A percentile compares a stretch with the other conserved stretches of the same genome.
phyloP scores from a whole-genome alignment of 768 basidiomycete genomes.

The Lactarius sanguifluus region DNA sequence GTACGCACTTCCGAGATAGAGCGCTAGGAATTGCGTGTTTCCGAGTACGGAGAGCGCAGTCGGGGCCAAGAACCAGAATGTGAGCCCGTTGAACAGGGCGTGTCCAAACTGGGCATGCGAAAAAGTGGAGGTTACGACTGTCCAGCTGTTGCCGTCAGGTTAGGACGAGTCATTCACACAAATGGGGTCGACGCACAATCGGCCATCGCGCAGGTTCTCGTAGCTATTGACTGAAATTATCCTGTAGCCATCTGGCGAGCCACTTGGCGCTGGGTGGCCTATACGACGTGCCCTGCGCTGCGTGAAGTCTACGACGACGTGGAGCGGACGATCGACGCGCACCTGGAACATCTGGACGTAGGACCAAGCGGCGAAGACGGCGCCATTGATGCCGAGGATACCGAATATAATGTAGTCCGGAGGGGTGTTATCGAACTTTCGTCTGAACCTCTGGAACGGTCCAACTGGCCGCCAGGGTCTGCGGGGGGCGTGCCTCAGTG shows the following conservation, averaged over 20 bases:
- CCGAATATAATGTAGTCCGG: conserved; percentile 55
- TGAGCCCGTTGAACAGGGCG: conserved; percentile 73
- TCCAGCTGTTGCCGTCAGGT: conserved; percentile 53
- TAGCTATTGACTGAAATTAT: conserved; percentile 66
- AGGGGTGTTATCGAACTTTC: conserved; percentile 54
- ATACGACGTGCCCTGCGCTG: conserved; percentile 18
- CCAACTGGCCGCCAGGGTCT: conserved; percentile 12
- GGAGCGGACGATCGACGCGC: conserved; percentile 30
- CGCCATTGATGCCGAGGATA: conserved; percentile 62
- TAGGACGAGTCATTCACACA: not conserved
- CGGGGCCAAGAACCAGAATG: conserved; percentile 74
- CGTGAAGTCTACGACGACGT: not conserved
- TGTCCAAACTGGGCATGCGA: conserved; percentile 64
- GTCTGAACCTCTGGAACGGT: conserved; percentile 30
- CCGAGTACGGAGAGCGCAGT: conserved; percentile 63
- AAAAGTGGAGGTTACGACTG: conserved; percentile 66
- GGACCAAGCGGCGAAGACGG: conserved; percentile 62
- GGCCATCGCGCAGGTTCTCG: conserved; percentile 60
- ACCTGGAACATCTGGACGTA: conserved; percentile 32
- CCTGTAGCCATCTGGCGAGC: conserved; percentile 48
- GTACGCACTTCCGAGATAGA: conserved; percentile 69
- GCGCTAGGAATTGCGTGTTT: conserved; percentile 59
- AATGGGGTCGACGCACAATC: conserved; percentile 49
- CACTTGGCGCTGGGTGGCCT: conserved; percentile 37
- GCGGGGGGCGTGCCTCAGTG: not conserved